phyloP scores from a whole-genome alignment of 176 grass and related monocot species.

The Lolium multiflorum region DNA sequence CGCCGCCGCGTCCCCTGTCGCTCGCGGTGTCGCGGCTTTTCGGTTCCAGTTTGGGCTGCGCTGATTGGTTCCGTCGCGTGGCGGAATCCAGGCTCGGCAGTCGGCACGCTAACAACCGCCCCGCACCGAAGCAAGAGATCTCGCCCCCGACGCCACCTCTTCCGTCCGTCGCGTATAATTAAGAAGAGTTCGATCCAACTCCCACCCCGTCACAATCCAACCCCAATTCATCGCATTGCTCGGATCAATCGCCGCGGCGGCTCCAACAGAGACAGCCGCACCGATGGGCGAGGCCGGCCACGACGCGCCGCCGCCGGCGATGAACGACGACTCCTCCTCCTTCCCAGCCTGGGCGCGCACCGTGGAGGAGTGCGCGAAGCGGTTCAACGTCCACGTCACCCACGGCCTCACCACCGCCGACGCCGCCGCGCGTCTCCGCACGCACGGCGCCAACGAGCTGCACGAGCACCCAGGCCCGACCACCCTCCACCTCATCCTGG shows the following conservation, averaged over 20 bases:
- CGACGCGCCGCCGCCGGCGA: slow-evolving; percentile 25
- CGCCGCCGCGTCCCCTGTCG: slow-evolving; percentile 1
- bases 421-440: slow-evolving; percentile 40
- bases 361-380: slow-evolving; percentile 63
- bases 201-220: not conserved
- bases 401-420: slow-evolving; percentile 53
- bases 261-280: too few species aligned
- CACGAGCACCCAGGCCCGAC: slow-evolving; percentile 79
- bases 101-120: slow-evolving; percentile 21
- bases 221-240: not conserved
- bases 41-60: too few species aligned
- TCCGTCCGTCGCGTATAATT: not conserved
- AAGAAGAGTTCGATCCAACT: not conserved
- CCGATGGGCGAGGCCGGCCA: slow-evolving; percentile 72
- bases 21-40: too few species aligned
- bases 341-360: slow-evolving; percentile 89
- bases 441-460: slow-evolving; percentile 72
- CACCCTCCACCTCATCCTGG: slow-evolving; percentile 58
- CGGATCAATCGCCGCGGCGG: not conserved
- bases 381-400: not conserved
- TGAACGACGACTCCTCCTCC: not conserved
- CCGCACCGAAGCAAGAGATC: slow-evolving; percentile 1
- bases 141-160: not conserved
- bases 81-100: not conserved
- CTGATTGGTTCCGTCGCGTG: not conserved